These are phyloP conservation scores for Claviceps sorghi DNA, from an alignment of 2,329 filamentous ascomycete genomes.

Conservation along the genomic window DNA sequence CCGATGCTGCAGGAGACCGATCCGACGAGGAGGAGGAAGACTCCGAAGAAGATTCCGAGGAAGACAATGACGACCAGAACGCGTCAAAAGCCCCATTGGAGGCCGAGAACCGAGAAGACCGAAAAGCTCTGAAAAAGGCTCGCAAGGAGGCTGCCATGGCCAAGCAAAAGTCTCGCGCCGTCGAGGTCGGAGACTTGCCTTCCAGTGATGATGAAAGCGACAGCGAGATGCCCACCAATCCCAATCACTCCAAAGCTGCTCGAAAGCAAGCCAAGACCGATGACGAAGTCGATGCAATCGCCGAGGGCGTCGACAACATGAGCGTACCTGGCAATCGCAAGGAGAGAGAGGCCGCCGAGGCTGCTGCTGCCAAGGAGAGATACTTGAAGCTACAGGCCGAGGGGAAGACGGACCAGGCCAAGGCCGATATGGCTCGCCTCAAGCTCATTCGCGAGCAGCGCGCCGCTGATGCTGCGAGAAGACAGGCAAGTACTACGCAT, in stretches of 20 bases:
- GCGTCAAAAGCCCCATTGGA: slow-evolving; percentile 30
- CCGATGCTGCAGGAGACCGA: slow-evolving; percentile 39
- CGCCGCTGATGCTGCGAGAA: slow-evolving; percentile 67
- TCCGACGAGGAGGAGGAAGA: slow-evolving; percentile 41
- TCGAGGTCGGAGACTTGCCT: slow-evolving; percentile 76
- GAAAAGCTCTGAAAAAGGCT: slow-evolving; percentile 74
- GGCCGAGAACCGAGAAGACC: slow-evolving; percentile 60
- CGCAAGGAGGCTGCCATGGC: slow-evolving; percentile 82
- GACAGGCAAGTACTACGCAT: slow-evolving; percentile 42
- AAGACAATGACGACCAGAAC: slow-evolving; percentile 33
- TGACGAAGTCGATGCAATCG: slow-evolving; percentile 32
- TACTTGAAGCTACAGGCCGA: slow-evolving; percentile 86
- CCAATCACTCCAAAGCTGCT: slow-evolving; percentile 73
- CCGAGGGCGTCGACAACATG: slow-evolving; percentile 42
- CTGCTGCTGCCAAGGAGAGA: slow-evolving; percentile 73
- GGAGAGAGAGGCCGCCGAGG: slow-evolving; percentile 64
- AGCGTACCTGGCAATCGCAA: slow-evolving; percentile 31
- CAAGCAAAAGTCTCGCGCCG: slow-evolving; percentile 52
- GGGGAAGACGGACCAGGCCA: slow-evolving; percentile 93
- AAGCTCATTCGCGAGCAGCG: slow-evolving; percentile 72
- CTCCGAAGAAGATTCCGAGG: slow-evolving; percentile 36
- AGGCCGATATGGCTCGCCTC: slow-evolving; percentile 73
- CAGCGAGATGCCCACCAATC: slow-evolving; percentile 67
- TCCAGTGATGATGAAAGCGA: slow-evolving; percentile 52
- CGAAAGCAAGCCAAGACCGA: slow-evolving; percentile 37